Conservation (phyloP, 2,329 filamentous ascomycete genomes). For the Epichloe festucae region DNA sequence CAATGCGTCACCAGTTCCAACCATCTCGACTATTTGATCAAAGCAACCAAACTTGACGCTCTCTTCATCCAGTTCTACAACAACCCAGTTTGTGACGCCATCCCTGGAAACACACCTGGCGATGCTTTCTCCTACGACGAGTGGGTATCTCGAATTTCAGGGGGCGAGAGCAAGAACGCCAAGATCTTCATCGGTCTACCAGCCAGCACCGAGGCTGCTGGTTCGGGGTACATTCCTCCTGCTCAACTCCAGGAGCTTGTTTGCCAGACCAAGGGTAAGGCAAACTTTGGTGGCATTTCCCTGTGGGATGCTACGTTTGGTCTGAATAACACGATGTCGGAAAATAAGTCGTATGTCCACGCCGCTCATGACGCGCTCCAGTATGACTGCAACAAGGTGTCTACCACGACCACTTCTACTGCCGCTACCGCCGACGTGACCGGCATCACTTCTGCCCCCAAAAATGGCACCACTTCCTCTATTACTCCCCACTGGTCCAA, state of each 20-base stretch:
- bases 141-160: constrained; percentile 25
- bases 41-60: constrained; percentile 27
- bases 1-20: constrained; percentile 26
- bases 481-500: constrained; percentile 3
- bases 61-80: constrained; percentile 39
- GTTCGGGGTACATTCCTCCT: constrained; percentile 23
- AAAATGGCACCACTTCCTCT: too few species aligned
- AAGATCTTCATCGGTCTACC: constrained; percentile 35
- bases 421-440: too few species aligned
- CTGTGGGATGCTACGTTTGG: constrained; percentile 31
- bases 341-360: constrained; percentile 25
- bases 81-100: constrained; percentile 26
- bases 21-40: constrained; percentile 25
- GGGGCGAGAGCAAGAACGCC: constrained; percentile 24
- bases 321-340: constrained; percentile 18
- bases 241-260: constrained; percentile 23
- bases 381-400: constrained; percentile 21
- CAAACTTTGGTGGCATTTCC: constrained; percentile 33
- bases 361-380: constrained; percentile 23
- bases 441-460: too few species aligned
- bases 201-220: constrained; percentile 15
- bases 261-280: constrained; percentile 23
- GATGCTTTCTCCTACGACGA: constrained; percentile 29
- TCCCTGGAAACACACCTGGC: constrained; percentile 16
- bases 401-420: constrained; percentile 7